Evolutionary conservation across 2,329 filamentous ascomycete species (phyloP), one percentile per base, ranked within the genome.

Genomic region (Thelonectria rubi): DNA sequence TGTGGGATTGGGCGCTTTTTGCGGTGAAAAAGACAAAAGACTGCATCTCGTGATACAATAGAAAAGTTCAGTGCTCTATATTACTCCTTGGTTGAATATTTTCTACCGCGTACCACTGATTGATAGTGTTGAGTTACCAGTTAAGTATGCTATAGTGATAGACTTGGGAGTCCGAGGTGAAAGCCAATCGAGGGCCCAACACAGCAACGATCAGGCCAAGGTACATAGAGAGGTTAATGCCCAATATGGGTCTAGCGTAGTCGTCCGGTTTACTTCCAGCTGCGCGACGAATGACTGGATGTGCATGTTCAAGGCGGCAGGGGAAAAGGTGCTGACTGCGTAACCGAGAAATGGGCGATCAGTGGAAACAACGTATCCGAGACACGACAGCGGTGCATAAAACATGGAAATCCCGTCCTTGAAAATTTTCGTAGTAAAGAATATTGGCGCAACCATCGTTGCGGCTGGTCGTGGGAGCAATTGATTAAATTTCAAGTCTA

Each of bases 11-110:
- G 34, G 34, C 34, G 34, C 11, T 14, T 37, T 37, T 14, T 37
- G 12, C 11, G 34, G 34, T 37, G 34, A 37, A 37, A 15, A 15
- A 37, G 34, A 37, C 11, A 15, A 37, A 11, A 37, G 11, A 7
- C 34, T 37, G 4, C 14, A 37, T 32, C 26, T 48, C 45, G 11
- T 11, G 20, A 24, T 20, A 26, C 18, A 15, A 9, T 48, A 14
- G 45, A 48, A 48, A 42, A 42, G 39, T 42, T 42, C 17, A 42
- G 39, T 42, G 39, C 39, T 17, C 17, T 42, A 42, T 42, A 17
- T 42, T 10, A 42, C 15, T 42, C 39, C 14, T 37, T 37, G 39
- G 17, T 17, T 42, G 26, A 20, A 15, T 42, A 3, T 42, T 42
- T 10, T 15, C 39, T 20, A 20, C 17, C 12, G 3, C 17, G 39